Conservation (phyloP, 2,329 filamentous ascomycete genomes). For the Pestalotiopsis sp. region DNA sequence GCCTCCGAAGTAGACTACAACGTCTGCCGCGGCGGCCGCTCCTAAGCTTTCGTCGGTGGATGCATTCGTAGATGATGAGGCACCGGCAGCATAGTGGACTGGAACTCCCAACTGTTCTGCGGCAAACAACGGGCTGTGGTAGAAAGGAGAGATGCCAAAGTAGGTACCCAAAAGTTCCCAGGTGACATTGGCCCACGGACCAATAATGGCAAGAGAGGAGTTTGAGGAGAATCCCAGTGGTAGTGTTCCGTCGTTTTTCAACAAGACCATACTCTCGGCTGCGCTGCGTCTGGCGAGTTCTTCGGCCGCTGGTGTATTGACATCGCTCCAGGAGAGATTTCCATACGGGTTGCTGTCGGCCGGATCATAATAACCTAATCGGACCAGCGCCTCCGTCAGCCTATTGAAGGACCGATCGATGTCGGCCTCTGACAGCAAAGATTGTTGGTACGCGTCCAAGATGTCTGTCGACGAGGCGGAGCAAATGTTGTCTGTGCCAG, state of each 20-base stretch:
- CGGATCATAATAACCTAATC: conserved; percentile 33
- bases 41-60: background rate
- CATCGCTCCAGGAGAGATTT: conserved; percentile 22
- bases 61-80: conserved; percentile 22
- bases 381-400: conserved; percentile 30
- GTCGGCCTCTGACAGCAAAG: conserved; percentile 27
- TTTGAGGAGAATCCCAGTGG: conserved; percentile 21
- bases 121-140: conserved; percentile 52
- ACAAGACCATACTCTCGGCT: conserved; percentile 25
- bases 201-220: conserved; percentile 23
- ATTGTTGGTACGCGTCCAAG: conserved; percentile 28
- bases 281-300: conserved; percentile 24
- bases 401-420: conserved; percentile 29
- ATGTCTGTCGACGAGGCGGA: conserved; percentile 29
- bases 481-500: conserved; percentile 38
- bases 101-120: conserved; percentile 44
- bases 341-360: conserved; percentile 21
- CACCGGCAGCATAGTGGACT: conserved; percentile 35
- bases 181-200: conserved; percentile 27
- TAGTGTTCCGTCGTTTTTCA: conserved; percentile 29
- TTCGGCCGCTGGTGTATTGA: conserved; percentile 24
- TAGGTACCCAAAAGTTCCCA: conserved; percentile 36
- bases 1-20: background rate
- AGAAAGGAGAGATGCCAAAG: conserved; percentile 56
- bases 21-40: background rate